Percentiles rank a stretch among this genome's conserved stretches.
Conservation (phyloP, 129 eudicot species). For the Daucus carota region DNA sequence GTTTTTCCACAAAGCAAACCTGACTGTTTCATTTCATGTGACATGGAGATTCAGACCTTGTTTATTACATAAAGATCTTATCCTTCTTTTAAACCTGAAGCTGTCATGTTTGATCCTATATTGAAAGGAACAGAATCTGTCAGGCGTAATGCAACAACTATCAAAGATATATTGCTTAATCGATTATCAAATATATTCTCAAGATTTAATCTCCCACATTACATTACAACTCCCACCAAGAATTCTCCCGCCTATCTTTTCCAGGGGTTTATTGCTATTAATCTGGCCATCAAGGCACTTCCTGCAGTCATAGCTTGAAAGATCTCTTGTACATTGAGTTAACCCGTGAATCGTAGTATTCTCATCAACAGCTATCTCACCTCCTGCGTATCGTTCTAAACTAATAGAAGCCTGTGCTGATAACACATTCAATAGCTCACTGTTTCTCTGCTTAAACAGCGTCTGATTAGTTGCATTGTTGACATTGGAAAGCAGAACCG, state of each 20-base stretch:
- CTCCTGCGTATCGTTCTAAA: background rate
- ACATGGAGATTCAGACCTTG: slow-evolving; percentile 92
- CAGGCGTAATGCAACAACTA: too few species aligned
- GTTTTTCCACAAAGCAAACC: background rate
- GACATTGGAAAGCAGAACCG: background rate
- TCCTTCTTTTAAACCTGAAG: slow-evolving; percentile 59
- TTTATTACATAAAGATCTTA: slow-evolving; percentile 76
- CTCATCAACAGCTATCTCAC: background rate
- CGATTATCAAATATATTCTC: too few species aligned
- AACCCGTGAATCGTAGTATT: background rate
- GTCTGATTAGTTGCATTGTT: background rate
- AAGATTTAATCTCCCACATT: too few species aligned
- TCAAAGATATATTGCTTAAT: too few species aligned
- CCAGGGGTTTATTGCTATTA: background rate
- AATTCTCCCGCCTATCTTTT: background rate
- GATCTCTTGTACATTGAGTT: slow-evolving; percentile 2
- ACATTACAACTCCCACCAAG: background rate
- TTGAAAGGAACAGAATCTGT: too few species aligned
- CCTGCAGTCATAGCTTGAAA: background rate
- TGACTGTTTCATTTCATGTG: background rate
- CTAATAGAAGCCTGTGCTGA: background rate
- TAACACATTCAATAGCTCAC: background rate
- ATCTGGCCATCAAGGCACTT: background rate
- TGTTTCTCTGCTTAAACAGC: background rate
- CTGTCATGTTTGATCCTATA: slow-evolving; percentile 81